These are phyloP conservation scores for Talaromyces piceae DNA, from an alignment of 2,329 filamentous ascomycete genomes.

Conservation along the genomic window DNA sequence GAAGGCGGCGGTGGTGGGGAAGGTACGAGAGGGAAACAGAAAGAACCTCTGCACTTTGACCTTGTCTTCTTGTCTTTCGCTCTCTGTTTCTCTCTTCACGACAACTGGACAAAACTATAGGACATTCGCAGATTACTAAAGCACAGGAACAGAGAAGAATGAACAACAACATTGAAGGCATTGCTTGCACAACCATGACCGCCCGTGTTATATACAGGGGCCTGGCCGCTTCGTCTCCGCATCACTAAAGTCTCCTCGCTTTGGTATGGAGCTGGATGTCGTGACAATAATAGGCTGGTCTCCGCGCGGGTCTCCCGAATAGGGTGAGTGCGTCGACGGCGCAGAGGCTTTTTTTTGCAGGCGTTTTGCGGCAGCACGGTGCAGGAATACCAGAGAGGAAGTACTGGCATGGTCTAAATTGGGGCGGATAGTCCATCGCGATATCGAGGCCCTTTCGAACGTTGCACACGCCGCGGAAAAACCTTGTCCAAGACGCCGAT, in stretches of 20 bases:
- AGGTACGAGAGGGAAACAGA: no score
- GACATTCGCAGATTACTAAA: no score
- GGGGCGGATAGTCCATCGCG: neutral
- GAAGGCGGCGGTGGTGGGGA: no score
- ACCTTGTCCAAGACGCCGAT: neutral
- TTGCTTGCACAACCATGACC: no score
- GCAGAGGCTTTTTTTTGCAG: neutral
- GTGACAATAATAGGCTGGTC: neutral
- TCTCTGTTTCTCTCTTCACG: no score
- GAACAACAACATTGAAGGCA: no score
- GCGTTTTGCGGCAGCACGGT: neutral
- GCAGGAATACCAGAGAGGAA: constrained; percentile 4
- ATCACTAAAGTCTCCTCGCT: neutral
- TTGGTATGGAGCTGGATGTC: neutral
- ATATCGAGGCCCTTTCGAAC: neutral
- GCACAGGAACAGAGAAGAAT: no score
- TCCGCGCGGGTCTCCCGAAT: constrained; percentile 7
- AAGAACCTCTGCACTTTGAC: no score
- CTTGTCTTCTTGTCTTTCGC: no score
- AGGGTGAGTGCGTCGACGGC: constrained; percentile 12
- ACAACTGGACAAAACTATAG: no score
- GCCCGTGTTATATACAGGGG: no score
- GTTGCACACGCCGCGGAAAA: neutral
- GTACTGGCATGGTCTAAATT: neutral
- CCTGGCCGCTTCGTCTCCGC: no score